Conservation (phyloP, 2,329 filamentous ascomycete genomes). For the Aspergillus tamarii region DNA sequence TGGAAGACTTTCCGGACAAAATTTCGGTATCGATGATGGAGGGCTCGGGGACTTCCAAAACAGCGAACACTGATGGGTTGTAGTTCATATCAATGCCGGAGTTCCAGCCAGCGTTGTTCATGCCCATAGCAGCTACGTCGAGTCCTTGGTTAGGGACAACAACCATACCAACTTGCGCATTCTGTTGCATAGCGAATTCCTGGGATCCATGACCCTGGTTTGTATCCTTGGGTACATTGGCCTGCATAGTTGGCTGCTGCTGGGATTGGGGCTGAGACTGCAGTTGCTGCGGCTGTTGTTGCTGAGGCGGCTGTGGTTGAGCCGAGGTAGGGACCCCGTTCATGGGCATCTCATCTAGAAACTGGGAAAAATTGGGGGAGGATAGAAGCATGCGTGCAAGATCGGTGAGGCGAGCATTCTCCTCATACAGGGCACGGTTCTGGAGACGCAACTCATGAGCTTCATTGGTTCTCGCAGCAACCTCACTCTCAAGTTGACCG, state of each 20-base stretch:
- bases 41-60: slow-evolving; percentile 70
- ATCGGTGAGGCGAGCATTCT: slow-evolving; percentile 79
- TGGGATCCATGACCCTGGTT: slow-evolving; percentile 61
- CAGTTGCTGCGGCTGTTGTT: slow-evolving; percentile 37
- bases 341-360: slow-evolving; percentile 70
- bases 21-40: slow-evolving; percentile 62
- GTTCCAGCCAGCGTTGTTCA: slow-evolving; percentile 52
- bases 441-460: slow-evolving; percentile 77
- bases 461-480: slow-evolving; percentile 81
- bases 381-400: slow-evolving; percentile 80
- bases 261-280: slow-evolving; percentile 47
- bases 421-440: slow-evolving; percentile 79
- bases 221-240: slow-evolving; percentile 66
- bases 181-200: slow-evolving; percentile 65
- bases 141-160: slow-evolving; percentile 79
- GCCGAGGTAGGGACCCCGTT: slow-evolving; percentile 54
- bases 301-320: slow-evolving; percentile 43
- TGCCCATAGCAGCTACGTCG: slow-evolving; percentile 72
- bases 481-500: slow-evolving; percentile 85
- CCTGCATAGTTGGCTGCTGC: slow-evolving; percentile 46
- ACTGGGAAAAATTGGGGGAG: slow-evolving; percentile 80
- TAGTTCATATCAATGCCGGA: slow-evolving; percentile 50
- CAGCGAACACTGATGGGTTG: slow-evolving; percentile 62
- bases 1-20: slow-evolving; percentile 72
- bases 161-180: slow-evolving; percentile 69